These are phyloP conservation scores for Oropetium thomaeum DNA, from an alignment of 176 grass and related monocot species.

Conservation along the genomic window DNA sequence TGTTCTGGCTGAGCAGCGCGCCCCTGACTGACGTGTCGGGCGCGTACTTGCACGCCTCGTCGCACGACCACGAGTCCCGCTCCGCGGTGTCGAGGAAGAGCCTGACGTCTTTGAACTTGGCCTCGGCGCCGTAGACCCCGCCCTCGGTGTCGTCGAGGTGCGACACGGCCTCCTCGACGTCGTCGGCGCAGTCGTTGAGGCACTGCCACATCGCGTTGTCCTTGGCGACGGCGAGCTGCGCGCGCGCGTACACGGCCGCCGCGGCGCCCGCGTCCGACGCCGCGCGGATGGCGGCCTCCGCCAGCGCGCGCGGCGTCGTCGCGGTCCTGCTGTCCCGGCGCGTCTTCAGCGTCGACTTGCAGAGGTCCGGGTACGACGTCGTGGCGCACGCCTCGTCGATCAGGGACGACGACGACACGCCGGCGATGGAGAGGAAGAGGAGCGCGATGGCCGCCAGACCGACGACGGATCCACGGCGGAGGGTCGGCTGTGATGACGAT, in stretches of 20 bases:
- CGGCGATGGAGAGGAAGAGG: background rate
- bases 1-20: slow-evolving; percentile 31
- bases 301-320: background rate
- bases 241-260: slow-evolving; percentile 7
- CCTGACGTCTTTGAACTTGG: slow-evolving; percentile 4
- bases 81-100: slow-evolving; percentile 23
- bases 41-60: slow-evolving; percentile 6
- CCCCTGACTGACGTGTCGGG: background rate
- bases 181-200: slow-evolving; percentile 46
- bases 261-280: background rate
- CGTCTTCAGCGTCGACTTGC: background rate
- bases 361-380: slow-evolving; percentile 30
- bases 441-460: background rate
- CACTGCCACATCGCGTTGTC: slow-evolving; percentile 42
- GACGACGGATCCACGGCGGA: too few relatives aligned
- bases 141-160: slow-evolving; percentile 48
- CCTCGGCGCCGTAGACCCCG: slow-evolving; percentile 14
- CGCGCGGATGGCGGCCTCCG: slow-evolving; percentile 14
- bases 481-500: too few relatives aligned
- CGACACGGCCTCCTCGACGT: slow-evolving; percentile 47
- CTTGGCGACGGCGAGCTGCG: slow-evolving; percentile 3
- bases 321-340: background rate
- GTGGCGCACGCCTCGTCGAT: slow-evolving; percentile 25
- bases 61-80: slow-evolving; percentile 34
- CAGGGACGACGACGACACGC: background rate